Conservation (phyloP, 2,329 filamentous ascomycete genomes). For the Aspergillus sojae region DNA sequence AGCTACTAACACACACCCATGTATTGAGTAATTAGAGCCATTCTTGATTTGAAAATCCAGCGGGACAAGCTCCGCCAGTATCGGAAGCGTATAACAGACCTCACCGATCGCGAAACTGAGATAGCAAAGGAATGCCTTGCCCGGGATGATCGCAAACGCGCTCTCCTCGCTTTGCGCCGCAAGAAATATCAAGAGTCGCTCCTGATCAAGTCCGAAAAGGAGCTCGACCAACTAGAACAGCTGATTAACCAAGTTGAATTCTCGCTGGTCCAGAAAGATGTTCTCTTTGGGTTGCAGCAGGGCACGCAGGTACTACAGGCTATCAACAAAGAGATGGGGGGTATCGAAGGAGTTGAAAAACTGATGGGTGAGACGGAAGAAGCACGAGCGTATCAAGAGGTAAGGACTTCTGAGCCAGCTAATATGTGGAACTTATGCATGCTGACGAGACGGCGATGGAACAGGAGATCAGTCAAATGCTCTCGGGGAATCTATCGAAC, state of each 20-base stretch:
- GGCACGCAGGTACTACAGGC: slow-evolving; percentile 86
- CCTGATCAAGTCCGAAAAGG: slow-evolving; percentile 83
- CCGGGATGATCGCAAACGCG: slow-evolving; percentile 75
- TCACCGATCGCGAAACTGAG: slow-evolving; percentile 84
- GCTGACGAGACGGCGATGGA: slow-evolving; percentile 9
- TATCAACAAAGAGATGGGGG: slow-evolving; percentile 95
- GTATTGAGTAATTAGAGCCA: slow-evolving; percentile 64
- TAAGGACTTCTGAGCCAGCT: slow-evolving; percentile 42
- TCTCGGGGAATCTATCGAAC: slow-evolving; percentile 84
- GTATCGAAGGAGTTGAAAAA: slow-evolving; percentile 90
- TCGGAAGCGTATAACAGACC: slow-evolving; percentile 81
- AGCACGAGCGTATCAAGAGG: slow-evolving; percentile 86
- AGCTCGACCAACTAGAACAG: slow-evolving; percentile 91
- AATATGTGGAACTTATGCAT: background rate
- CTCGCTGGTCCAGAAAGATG: slow-evolving; percentile 93
- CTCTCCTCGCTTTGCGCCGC: slow-evolving; percentile 82
- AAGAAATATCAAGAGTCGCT: slow-evolving; percentile 97
- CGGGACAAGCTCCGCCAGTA: slow-evolving; percentile 97
- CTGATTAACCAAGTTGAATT: slow-evolving; percentile 91
- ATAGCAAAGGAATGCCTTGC: slow-evolving; percentile 83
- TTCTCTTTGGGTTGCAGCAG: slow-evolving; percentile 88
- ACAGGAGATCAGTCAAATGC: slow-evolving; percentile 89
- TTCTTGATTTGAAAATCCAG: slow-evolving; percentile 96
- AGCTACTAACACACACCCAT: slow-evolving; percentile 11
- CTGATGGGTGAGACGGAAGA: slow-evolving; percentile 91